Conservation (phyloP, 139 green algal species). For the Tetradesmus obliquus region DNA sequence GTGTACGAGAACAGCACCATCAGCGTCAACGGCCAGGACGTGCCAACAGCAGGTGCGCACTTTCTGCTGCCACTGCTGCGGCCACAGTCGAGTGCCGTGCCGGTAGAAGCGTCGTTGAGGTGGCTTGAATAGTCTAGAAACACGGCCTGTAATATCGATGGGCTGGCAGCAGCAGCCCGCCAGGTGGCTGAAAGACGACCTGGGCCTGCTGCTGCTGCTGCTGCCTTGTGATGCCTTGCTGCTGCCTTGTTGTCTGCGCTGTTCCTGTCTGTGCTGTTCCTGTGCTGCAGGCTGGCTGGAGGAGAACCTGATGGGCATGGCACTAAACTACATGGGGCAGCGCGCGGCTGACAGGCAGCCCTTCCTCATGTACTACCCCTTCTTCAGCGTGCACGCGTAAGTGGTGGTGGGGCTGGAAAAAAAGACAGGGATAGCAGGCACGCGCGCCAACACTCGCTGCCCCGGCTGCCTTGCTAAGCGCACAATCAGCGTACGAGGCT, state of each 20-base stretch:
- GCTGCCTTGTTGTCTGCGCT: not conserved
- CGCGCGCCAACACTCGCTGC: no score
- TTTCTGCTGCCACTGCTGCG: no score
- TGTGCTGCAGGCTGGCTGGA: conserved; percentile 26
- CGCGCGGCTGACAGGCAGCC: not conserved
- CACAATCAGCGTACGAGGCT: no score
- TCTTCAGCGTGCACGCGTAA: conserved; percentile 32
- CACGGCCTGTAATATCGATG: no score
- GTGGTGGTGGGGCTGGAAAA: not conserved
- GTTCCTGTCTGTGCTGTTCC: not conserved
- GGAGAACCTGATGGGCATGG: conserved; percentile 20
- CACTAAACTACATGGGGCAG: not conserved
- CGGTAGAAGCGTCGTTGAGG: no score
- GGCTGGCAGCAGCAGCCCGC: no score
- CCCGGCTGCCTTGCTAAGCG: no score
- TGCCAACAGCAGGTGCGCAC: not conserved
- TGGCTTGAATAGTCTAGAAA: no score
- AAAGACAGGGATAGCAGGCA: no score
- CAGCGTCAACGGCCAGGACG: not conserved
- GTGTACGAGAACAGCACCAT: not conserved
- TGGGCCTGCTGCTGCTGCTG: not conserved
- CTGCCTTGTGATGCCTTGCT: not conserved
- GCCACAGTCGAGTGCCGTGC: no score
- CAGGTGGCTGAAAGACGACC: no score
- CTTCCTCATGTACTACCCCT: conserved; percentile 36